Evolutionary conservation across 2,329 filamentous ascomycete species (phyloP).

Genomic region (Aureobasidium melanogenum): DNA sequence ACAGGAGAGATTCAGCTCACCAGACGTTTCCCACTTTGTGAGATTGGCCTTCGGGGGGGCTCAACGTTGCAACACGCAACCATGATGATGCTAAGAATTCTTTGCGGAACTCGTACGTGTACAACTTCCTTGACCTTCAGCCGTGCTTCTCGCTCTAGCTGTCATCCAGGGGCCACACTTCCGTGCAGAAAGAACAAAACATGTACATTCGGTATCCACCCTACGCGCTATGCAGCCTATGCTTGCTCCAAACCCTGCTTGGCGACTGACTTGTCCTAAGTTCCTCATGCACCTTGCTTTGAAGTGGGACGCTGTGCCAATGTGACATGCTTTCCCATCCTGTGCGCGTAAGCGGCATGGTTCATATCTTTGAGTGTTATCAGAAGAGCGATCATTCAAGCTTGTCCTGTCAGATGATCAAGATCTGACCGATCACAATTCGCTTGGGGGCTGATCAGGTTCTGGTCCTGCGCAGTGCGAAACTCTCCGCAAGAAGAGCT

Average conservation of each 20-base stretch:
- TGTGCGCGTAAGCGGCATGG: conserved; percentile 4
- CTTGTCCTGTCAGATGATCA: background rate
- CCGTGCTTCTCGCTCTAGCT: background rate
- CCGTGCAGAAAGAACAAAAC: background rate
- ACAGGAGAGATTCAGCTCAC: background rate
- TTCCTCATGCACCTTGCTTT: background rate
- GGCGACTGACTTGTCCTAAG: background rate
- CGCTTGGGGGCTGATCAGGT: background rate
- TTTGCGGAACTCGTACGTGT: background rate
- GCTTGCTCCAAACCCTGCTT: background rate
- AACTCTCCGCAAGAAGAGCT: background rate
- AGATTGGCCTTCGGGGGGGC: background rate
- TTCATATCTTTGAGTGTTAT: background rate
- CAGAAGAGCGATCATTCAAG: background rate
- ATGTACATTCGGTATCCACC: background rate
- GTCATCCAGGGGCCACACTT: background rate
- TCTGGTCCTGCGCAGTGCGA: background rate
- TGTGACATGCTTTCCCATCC: background rate
- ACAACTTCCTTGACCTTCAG: background rate
- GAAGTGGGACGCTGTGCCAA: background rate
- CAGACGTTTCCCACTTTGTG: background rate
- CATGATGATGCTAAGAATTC: conserved; percentile 1
- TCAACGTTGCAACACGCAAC: background rate
- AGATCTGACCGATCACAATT: background rate
- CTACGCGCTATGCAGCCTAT: background rate